A percentile compares a stretch with the other conserved stretches of the same genome.
These are phyloP conservation scores for Prunus persica DNA, from an alignment of 306 rosid genomes.

Conservation along the genomic window DNA sequence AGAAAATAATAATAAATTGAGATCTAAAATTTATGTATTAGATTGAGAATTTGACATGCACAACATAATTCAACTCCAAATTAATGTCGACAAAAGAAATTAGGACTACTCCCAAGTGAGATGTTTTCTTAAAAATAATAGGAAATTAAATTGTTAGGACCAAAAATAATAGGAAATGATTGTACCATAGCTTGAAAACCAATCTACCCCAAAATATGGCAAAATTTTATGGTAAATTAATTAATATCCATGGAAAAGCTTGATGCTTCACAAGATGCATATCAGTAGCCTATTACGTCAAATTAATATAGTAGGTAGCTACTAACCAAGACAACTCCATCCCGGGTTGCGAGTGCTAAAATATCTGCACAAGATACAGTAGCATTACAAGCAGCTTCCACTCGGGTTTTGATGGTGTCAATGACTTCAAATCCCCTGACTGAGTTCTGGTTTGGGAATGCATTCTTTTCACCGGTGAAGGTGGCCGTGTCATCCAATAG, in stretches of 20 bases:
- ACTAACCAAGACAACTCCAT: slow-evolving; percentile 54
- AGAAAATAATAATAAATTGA: not conserved
- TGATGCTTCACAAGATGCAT: no score
- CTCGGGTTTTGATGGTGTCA: slow-evolving; percentile 56
- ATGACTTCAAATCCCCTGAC: slow-evolving; percentile 72
- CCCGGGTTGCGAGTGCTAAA: slow-evolving; percentile 71
- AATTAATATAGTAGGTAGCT: not conserved
- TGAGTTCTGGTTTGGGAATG: slow-evolving; percentile 52
- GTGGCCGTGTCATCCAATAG: slow-evolving; percentile 60
- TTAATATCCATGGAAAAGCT: no score
- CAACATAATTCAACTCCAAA: no score
- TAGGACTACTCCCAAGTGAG: no score
- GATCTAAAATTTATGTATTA: no score
- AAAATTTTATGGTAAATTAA: not conserved
- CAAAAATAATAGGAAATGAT: no score
- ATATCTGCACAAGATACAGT: slow-evolving; percentile 85
- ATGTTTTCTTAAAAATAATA: no score
- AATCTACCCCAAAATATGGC: not conserved
- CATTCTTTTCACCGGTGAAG: slow-evolving; percentile 70
- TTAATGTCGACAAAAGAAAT: no score
- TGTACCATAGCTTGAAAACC: no score
- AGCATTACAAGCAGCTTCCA: slow-evolving; percentile 67
- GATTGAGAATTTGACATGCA: no score
- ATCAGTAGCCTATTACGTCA: not conserved
- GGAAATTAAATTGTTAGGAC: no score